Evolutionary conservation across 176 grass and related monocot genomes (phyloP).

Genomic region (Tillandsia leiboldiana): DNA sequence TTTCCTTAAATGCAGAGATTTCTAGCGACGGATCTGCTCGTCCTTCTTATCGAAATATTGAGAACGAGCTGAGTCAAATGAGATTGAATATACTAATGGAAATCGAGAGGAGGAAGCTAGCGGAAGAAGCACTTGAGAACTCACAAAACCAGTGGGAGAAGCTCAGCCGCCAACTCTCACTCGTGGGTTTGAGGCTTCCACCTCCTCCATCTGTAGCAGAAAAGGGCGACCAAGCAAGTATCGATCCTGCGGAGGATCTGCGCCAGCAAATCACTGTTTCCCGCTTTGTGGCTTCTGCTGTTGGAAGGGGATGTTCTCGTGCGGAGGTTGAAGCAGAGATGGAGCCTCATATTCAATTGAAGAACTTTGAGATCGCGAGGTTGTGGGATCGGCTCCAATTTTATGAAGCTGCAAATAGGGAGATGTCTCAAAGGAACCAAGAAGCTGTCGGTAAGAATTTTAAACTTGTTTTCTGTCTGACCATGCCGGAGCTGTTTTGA

Average conservation of each 20-base stretch:
- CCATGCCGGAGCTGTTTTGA: no score
- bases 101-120: slow-evolving; percentile 69
- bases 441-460: slow-evolving; percentile 73
- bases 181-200: slow-evolving; percentile 49
- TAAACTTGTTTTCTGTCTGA: slow-evolving; percentile 5
- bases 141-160: slow-evolving; percentile 71
- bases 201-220: slow-evolving; percentile 22
- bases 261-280: slow-evolving; percentile 69
- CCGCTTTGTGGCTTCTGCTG: slow-evolving; percentile 54
- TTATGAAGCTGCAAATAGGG: slow-evolving; percentile 91
- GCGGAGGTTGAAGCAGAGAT: slow-evolving; percentile 59
- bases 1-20: slow-evolving; percentile 50
- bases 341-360: slow-evolving; percentile 52
- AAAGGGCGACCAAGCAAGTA: slow-evolving; percentile 34
- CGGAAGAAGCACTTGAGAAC: slow-evolving; percentile 63
- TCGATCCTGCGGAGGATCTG: slow-evolving; percentile 64
- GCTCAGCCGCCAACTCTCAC: slow-evolving; percentile 59
- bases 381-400: slow-evolving; percentile 86
- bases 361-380: slow-evolving; percentile 95
- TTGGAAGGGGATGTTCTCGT: slow-evolving; percentile 46
- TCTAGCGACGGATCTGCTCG: slow-evolving; percentile 50
- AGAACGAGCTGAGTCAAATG: slow-evolving; percentile 75
- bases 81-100: slow-evolving; percentile 66
- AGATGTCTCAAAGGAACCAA: slow-evolving; percentile 98
- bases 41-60: slow-evolving; percentile 21